A percentile compares a stretch with the other conserved stretches of the same genome.
phyloP scores from a whole-genome alignment of 139 green algal species.

The Desmodesmus armatus region DNA sequence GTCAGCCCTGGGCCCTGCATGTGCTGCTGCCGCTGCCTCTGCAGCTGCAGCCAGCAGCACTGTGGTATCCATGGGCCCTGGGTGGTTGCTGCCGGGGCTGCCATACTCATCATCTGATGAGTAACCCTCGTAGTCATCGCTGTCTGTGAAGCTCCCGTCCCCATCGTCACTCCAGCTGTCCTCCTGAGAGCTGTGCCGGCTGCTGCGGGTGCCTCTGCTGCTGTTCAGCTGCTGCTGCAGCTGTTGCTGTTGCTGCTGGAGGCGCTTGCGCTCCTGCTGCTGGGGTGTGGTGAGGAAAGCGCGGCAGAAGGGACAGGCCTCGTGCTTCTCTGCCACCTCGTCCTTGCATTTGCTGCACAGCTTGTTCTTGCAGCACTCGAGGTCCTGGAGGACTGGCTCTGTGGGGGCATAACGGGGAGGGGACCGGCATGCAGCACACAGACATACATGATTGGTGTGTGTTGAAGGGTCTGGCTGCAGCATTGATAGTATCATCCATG shows the following conservation, averaged over 20 bases:
- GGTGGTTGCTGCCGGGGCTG: neutral
- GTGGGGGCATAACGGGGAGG: neutral
- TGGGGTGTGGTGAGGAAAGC: neutral
- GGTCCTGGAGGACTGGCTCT: neutral
- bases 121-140: conserved; percentile 3
- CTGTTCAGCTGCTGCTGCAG: neutral
- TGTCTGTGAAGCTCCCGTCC: no score
- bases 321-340: neutral
- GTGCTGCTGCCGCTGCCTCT: conserved; percentile 11
- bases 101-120: neutral
- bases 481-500: no score
- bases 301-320: conserved; percentile 35
- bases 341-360: conserved; percentile 10
- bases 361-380: conserved; percentile 36
- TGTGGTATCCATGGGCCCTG: neutral
- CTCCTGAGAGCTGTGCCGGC: neutral
- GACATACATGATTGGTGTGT: no score
- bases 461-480: no score
- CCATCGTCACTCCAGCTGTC: neutral
- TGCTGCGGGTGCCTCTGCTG: neutral
- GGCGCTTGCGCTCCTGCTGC: neutral
- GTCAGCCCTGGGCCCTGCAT: neutral
- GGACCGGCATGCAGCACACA: neutral
- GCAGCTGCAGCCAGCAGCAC: conserved; percentile 32
- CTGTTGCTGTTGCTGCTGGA: conserved; percentile 9